Conservation (phyloP, 2,329 filamentous ascomycete species). For the Emydomyces testavorans region DNA sequence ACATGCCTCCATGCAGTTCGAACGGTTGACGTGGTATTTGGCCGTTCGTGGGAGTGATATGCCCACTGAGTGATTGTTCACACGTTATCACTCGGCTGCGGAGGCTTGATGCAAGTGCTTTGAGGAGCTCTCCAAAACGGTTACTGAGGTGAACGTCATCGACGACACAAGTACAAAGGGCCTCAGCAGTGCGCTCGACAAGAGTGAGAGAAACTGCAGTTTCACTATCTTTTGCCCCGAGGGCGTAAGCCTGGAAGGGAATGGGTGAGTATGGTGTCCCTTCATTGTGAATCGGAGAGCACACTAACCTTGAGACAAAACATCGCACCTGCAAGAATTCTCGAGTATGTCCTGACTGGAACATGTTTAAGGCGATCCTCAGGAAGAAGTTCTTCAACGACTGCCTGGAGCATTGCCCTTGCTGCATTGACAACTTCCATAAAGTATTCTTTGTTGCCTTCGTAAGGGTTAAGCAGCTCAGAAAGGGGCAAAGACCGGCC, state of each 20-base stretch:
- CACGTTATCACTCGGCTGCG: conserved; percentile 15
- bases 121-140: conserved; percentile 43
- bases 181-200: conserved; percentile 41
- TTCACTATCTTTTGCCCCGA: conserved; percentile 46
- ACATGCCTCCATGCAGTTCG: conserved; percentile 7
- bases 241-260: conserved; percentile 37
- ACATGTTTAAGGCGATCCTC: conserved; percentile 43
- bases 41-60: conserved; percentile 14
- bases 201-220: conserved; percentile 41
- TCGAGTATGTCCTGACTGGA: conserved; percentile 47
- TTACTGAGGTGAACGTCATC: conserved; percentile 53
- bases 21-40: conserved; percentile 12
- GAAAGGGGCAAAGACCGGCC: conserved; percentile 14
- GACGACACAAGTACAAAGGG: conserved; percentile 44
- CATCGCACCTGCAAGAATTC: conserved; percentile 46
- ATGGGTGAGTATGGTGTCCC: conserved; percentile 12
- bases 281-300: background rate
- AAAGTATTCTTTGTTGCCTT: conserved; percentile 43
- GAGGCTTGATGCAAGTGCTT: conserved; percentile 16
- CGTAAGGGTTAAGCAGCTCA: conserved; percentile 16
- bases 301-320: conserved; percentile 42
- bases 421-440: conserved; percentile 44
- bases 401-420: conserved; percentile 41
- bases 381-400: conserved; percentile 43
- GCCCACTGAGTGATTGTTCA: conserved; percentile 12